Evolutionary conservation across 441 rosid genomes (phyloP).

Genomic region (Arabidopsis lyrata): DNA sequence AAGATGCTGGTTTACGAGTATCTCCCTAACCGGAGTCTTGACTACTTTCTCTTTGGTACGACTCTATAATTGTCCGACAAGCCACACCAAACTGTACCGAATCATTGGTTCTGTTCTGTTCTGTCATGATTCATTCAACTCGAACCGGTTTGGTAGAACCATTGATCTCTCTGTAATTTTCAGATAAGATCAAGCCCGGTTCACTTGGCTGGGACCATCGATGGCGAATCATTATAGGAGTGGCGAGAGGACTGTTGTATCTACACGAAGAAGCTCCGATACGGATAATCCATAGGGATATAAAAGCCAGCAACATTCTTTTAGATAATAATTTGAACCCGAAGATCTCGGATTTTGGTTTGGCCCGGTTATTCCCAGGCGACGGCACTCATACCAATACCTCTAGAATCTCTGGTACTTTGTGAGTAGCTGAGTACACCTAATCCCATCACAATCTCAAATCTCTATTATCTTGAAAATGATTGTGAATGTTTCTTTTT

Average conservation of each 20-base stretch:
- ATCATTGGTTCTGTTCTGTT: constrained; percentile 8
- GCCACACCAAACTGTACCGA: neutral
- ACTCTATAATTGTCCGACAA: constrained; percentile 15
- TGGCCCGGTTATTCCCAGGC: constrained; percentile 90
- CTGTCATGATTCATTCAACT: constrained; percentile 6
- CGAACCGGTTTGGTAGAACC: constrained; percentile 18
- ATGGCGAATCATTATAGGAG: constrained; percentile 66
- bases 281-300: constrained; percentile 88
- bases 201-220: constrained; percentile 72
- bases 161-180: constrained; percentile 25
- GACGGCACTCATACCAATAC: constrained; percentile 84
- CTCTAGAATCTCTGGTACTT: constrained; percentile 79
- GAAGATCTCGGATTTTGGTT: constrained; percentile 90
- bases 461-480: neutral
- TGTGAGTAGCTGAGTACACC: constrained; percentile 57
- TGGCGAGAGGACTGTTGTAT: constrained; percentile 85
- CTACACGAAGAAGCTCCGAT: constrained; percentile 93
- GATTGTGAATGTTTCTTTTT: constrained; percentile 9
- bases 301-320: constrained; percentile 85
- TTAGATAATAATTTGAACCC: constrained; percentile 75
- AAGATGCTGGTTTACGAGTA: constrained; percentile 97
- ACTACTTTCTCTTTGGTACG: constrained; percentile 80
- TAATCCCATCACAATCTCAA: constrained; percentile 7
- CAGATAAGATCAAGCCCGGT: constrained; percentile 64
- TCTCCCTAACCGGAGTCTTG: constrained; percentile 86